Base-by-base conservation (phyloP, 371 early-diverging fungal genomes). In the Rhizopus arrhizus region DNA sequence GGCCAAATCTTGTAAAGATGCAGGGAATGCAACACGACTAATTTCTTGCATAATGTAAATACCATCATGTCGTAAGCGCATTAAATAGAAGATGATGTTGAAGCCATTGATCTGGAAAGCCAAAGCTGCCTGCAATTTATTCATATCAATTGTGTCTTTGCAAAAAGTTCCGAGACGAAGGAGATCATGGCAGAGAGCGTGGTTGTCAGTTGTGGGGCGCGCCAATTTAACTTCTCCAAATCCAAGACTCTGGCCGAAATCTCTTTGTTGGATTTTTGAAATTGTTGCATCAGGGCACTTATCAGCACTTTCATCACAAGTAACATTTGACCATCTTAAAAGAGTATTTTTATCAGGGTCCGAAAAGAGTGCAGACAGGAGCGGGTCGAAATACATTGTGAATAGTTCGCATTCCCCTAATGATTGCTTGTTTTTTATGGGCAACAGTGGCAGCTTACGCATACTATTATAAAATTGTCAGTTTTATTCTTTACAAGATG, bases 11-110 rank as follows among this genome's bases (percentile, higher is more conserved):
- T 61, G 28, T 32, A 63, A 61, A 35, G 54, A 64, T 22, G 15
- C 31, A 12, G 61, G 58, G 40, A 63, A 61, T 38, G 62, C 54
- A 41, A 68, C 43, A 36, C 52, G 61, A 38, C 58, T 43, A 59
- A 69, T 64, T 64, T 68, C 59, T 55, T 60, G 64, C 61, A 68
- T 68, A 8, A 61, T 34, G 45, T 68, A 60, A 3, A 68, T 63
- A 43, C 61, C 68, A 64, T 64, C 64, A 50, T 61, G 64, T 40
- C 54, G 66, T 58, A 61, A 57, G 56, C 61, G 58, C 53, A 53
- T 52, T 36, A 65, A 65, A 43, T 56, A 65, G 41, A 65, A 61
- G 16, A 56, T 58, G 53, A 65, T 60, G 49, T 16, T 61, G 40
- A 61, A 50, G 29, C 59, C 57, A 43, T 65, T 47, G 32, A 65